Conservation (phyloP, 1,284 basidiomycete genomes). For the Apiotrichum mycotoxinovorans region DNA sequence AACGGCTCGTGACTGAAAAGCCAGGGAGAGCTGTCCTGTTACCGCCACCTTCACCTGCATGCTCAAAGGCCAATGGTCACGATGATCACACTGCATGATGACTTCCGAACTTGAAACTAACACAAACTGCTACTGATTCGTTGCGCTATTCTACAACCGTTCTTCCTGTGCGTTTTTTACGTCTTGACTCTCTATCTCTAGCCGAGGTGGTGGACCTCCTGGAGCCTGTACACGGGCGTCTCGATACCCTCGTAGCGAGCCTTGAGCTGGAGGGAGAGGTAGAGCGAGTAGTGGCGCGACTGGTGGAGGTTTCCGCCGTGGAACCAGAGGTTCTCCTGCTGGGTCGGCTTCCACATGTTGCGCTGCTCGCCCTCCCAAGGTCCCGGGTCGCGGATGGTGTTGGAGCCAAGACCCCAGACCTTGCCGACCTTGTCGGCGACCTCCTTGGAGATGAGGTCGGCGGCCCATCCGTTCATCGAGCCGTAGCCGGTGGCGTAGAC, state of each 20-base stretch:
- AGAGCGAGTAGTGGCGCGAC: constrained; percentile 19
- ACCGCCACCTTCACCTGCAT: no score
- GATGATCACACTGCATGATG: no score
- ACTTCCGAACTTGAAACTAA: no score
- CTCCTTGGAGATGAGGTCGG: constrained; percentile 16
- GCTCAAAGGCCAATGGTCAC: no score
- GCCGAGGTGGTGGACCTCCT: constrained; percentile 15
- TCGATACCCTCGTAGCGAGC: constrained; percentile 19
- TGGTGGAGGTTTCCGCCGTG: constrained; percentile 19
- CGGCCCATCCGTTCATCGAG: constrained; percentile 18
- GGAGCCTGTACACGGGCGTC: constrained; percentile 17
- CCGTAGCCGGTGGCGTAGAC: constrained; percentile 22
- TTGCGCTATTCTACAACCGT: no score
- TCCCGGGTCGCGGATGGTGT: constrained; percentile 18
- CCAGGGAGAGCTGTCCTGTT: no score
- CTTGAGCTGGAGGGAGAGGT: constrained; percentile 22
- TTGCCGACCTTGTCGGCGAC: constrained; percentile 19
- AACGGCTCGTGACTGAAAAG: no score
- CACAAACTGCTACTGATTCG: no score
- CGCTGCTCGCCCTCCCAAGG: constrained; percentile 22
- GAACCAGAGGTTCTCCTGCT: constrained; percentile 17
- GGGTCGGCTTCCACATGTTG: constrained; percentile 21
- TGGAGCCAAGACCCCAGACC: constrained; percentile 17
- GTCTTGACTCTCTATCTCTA: constrained; percentile 3
- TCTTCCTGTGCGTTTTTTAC: no score